phyloP scores from a whole-genome alignment of 2,329 filamentous ascomycete genomes.

The Cercospora berteroae region DNA sequence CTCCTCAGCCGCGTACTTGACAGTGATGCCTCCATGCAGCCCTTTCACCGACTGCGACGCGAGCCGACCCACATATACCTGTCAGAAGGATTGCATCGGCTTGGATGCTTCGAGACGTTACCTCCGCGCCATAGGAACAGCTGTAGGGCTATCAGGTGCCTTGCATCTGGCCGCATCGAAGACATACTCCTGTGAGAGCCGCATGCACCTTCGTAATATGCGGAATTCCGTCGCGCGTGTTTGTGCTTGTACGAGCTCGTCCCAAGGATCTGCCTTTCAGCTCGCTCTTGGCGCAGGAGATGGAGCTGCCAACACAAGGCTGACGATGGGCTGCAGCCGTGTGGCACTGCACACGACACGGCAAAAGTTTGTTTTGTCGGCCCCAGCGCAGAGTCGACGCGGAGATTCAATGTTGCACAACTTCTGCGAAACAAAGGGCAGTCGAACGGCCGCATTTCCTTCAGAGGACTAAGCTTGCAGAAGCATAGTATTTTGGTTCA shows the following conservation, averaged over 20 bases:
- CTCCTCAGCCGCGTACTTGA: neutral
- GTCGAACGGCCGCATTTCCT: neutral
- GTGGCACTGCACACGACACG: slow-evolving; percentile 4
- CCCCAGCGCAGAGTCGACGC: neutral
- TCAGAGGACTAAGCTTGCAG: neutral
- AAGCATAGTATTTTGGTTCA: neutral
- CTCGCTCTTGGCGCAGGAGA: slow-evolving; percentile 12
- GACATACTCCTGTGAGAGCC: neutral
- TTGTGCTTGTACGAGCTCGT: neutral
- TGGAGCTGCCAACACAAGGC: slow-evolving; percentile 9
- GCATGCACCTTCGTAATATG: neutral
- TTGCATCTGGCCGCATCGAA: neutral
- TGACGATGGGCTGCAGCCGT: slow-evolving; percentile 8
- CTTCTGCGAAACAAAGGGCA: neutral
- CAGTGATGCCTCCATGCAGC: neutral
- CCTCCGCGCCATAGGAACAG: neutral
- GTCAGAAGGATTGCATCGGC: neutral
- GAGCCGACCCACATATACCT: neutral
- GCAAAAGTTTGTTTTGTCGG: neutral
- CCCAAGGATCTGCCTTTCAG: slow-evolving; percentile 7
- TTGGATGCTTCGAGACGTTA: neutral
- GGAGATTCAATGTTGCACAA: neutral
- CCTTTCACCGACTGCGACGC: neutral
- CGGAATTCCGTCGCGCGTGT: neutral
- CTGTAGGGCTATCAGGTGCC: neutral